Percentiles rank a stretch among this genome's conserved stretches.
These are phyloP conservation scores for Cercospora sesami DNA, from an alignment of 2,329 filamentous ascomycete species.

Conservation along the genomic window DNA sequence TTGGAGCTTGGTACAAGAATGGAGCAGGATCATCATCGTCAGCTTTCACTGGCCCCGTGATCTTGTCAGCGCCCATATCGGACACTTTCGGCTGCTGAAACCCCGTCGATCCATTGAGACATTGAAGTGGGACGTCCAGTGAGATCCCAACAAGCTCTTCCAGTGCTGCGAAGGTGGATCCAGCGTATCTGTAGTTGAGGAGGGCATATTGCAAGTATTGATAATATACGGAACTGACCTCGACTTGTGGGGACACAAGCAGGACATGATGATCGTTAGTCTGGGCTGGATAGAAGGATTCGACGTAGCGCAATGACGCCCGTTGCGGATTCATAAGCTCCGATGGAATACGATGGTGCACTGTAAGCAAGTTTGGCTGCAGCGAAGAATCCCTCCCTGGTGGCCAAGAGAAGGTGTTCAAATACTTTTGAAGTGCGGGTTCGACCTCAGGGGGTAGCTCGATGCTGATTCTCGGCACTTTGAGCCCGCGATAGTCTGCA, in stretches of 20 bases:
- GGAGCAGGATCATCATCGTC: constrained; percentile 48
- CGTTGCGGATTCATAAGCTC: constrained; percentile 64
- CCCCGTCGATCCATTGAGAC: constrained; percentile 60
- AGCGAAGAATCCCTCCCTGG: constrained; percentile 52
- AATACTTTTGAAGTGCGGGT: constrained; percentile 59
- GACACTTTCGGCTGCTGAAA: constrained; percentile 52
- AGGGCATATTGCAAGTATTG: constrained; percentile 81
- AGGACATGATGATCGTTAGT: constrained; percentile 70
- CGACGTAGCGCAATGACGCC: constrained; percentile 72
- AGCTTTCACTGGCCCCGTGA: constrained; percentile 32
- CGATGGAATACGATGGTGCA: constrained; percentile 71
- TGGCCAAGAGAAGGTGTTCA: constrained; percentile 69
- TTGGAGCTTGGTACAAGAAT: constrained; percentile 84
- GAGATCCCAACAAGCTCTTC: constrained; percentile 72
- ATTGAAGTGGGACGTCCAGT: constrained; percentile 68
- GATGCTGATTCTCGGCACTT: constrained; percentile 74
- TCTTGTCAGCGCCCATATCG: constrained; percentile 40
- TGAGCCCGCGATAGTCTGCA: constrained; percentile 73
- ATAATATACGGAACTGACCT: constrained; percentile 78
- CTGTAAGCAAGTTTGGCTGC: constrained; percentile 54
- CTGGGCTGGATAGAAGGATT: constrained; percentile 80
- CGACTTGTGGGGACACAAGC: constrained; percentile 76
- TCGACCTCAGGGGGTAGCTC: constrained; percentile 77
- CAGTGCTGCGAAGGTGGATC: constrained; percentile 47
- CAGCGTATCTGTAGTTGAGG: constrained; percentile 75